Evolutionary conservation across 176 grass and related monocot species (phyloP), one percentile per base, ranked within the genome.

Genomic region (Canna indica): DNA sequence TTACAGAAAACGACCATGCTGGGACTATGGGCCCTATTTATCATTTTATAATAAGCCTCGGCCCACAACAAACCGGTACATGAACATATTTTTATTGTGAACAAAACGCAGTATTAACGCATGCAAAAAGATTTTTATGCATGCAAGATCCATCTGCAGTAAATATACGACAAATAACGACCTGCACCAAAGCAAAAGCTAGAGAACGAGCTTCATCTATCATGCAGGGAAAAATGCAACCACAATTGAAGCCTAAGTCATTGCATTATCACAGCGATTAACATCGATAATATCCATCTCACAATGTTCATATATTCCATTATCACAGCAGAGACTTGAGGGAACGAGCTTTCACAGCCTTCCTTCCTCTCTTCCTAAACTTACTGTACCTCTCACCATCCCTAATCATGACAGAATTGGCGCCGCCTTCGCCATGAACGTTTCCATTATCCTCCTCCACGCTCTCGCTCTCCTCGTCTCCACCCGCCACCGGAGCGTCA

Each of bases 311-410:
- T 56, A 26, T 26, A 58, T n/a, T 39, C 36, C 8, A 8, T 26
- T 8, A 33, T 63, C 59, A 79, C 1, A 79, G 25, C 28, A 79
- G 72, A 72, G 77, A 79, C 38, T 79, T 79, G n/a, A 79, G 68
- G 1, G 77, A 79, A 41, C 77, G 44, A 79, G 68, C 69, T 63
- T 79, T 79, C 27, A 47, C 58, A 5, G 50, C 47, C 67, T 79
- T 79, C 68, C 77, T 79, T 47, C 77, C 33, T 36, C 54, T 79
- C 77, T 79, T 79, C 77, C 48, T 79, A 18, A 42, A 22, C 17
- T 42, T 70, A 34, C 31, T 79, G 1, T 7, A 2, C 67, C 36
- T 72, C 22, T 36, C 53, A 46, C 36, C 67, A 32, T 32, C 68
- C 31, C 46, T 71, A 5, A 29, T 48, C 28, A 44, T 11, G 41